Base-by-base conservation (phyloP, 352 stramenopile species). In the Peronospora destructor region DNA sequence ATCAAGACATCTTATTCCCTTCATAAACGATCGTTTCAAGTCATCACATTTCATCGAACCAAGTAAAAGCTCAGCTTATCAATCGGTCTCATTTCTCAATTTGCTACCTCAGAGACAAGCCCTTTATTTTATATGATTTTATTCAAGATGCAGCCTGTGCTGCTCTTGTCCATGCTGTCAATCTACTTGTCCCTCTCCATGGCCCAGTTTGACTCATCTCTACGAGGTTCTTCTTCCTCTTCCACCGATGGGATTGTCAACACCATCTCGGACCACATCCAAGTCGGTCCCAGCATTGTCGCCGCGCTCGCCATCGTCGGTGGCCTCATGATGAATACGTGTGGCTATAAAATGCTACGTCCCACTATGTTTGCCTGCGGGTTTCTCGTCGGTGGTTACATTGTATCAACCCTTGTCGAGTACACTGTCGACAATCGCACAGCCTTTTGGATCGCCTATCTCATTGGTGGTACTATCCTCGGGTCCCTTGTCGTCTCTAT, bases 281-380 rank as follows among this genome's bases (percentile, higher is more conserved):
- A 73, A 14, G 60, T 75, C 1, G 66, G 66, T 1, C 59, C 63
- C 7, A 54, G 59, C 33, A 66, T 73, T 38, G 53, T 53, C 25
- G 71, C 71, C 2, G 57, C 55, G n/a, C 53, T 77, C n/a, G 64
- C 74, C 26, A 81, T 84, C 42, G 40, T 64, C 6, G 53, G 39
- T 13, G 74, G 74, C 0, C n/a, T 61, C 2, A 51, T 53, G 3
- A 63, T 81, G 36, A 60, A 53, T 17, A 61, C 67, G 10, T 80
- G 56, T 14, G 74, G 74, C 41, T 80, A 68, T 53, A 71, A 71
- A 21, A 45, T 83, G 3, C 53, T 85, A 19, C 74, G 74, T 12
- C 74, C 71, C 26, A 71, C 72, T 16, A 82, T 84, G 68, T 85
- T 85, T 43, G 51, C 68, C 14, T 80, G 71, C 41, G 74, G 71